Evolutionary conservation across 495 filamentous ascomycete species (phyloP), one percentile per base, ranked within the genome.

Genomic region (Daldinia caldariorum): DNA sequence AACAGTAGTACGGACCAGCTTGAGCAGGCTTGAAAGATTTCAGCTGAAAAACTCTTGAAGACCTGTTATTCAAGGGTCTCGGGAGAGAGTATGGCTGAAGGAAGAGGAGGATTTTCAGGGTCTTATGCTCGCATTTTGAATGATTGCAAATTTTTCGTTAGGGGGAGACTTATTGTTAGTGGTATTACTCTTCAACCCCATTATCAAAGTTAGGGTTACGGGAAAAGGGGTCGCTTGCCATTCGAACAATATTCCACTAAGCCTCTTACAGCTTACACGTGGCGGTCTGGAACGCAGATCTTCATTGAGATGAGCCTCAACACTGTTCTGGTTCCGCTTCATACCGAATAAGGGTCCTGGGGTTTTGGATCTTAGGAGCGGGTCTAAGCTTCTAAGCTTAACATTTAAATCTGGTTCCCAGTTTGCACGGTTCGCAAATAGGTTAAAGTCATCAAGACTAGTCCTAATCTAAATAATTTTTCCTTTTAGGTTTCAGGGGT

Each of bases 241-340:
- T 59, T 67, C 51, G 35, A 66, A 59, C 32, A 39, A 18, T 45
- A 43, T 57, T 59, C 62, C 69, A 64, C 63, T 54, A 60, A 63
- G 16, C 20, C 69, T 72, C 49, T 63, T 53, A 61, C 64, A 37
- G 47, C 54, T 58, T 65, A 68, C 69, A 64, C 64, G 70, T 72
- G 70, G 70, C 64, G 70, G 60, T 62, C 57, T 66, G 64, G 70
- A 62, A 62, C 32, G 59, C 20, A 47, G 45, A 67, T 72, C 60
- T 68, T 72, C 65, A 61, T 72, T 68, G 70, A 67, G 70, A 64
- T 53, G 57, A 65, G 60, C 60, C 70, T 72, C 70, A 72, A 72
- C 59, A 34, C 63, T 67, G 34, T 43, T 34, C 41, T 34, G 34
- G 54, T 45, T 56, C 51, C 58, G 43, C 53, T 35, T 26, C 3